Evolutionary conservation across 108 stramenopile species (phyloP).

Genomic region (Epithemia pelagica): DNA sequence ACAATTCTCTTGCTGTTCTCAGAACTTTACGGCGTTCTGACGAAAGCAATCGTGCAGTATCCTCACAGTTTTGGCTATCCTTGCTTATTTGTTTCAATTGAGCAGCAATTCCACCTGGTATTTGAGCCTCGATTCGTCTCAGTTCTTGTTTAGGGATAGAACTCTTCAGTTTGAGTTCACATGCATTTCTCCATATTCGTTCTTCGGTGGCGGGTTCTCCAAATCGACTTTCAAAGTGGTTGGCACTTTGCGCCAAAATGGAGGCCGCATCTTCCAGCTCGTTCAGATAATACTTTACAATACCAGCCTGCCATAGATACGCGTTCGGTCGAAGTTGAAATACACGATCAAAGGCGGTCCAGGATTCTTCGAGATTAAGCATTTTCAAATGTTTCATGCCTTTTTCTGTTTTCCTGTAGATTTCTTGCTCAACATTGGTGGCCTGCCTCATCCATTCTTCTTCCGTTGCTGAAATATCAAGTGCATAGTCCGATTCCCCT

Average conservation of each 20-base stretch:
- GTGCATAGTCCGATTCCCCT: conserved; percentile 47
- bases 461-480: conserved; percentile 58
- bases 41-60: conserved; percentile 1
- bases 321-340: conserved; percentile 63
- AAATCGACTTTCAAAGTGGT: conserved; percentile 52
- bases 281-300: conserved; percentile 62
- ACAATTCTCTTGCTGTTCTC: conserved; percentile 55
- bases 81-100: not conserved
- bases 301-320: conserved; percentile 76
- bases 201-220: conserved; percentile 66
- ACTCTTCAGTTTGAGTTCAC: conserved; percentile 37
- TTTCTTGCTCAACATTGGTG: conserved; percentile 35
- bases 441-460: conserved; percentile 54
- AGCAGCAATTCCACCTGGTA: conserved; percentile 2
- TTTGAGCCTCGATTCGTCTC: conserved; percentile 7
- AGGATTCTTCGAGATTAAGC: conserved; percentile 50
- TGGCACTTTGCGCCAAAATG: conserved; percentile 53
- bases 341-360: conserved; percentile 45
- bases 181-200: conserved; percentile 79
- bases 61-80: not conserved
- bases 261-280: conserved; percentile 45
- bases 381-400: conserved; percentile 56
- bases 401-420: conserved; percentile 42
- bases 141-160: conserved; percentile 2
- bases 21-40: conserved; percentile 45